phyloP scores from a whole-genome alignment of 805 yeast genomes.

The Yamadazyma phyllophila region DNA sequence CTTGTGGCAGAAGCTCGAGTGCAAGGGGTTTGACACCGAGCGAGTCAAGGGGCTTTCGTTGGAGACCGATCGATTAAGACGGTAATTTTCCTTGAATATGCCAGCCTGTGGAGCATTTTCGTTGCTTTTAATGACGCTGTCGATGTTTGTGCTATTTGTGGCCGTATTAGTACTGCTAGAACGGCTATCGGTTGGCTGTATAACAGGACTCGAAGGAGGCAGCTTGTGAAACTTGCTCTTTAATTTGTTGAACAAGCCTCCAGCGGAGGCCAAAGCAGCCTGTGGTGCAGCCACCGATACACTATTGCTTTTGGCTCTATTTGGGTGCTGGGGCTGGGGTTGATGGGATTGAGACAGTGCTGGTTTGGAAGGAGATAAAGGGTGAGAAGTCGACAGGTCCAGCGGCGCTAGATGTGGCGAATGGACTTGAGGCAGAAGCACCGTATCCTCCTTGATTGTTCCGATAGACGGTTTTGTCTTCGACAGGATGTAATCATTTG shows the following conservation, averaged over 20 bases:
- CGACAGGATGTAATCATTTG: constrained; percentile 26
- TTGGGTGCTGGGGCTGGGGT: not conserved
- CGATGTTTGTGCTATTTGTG: not conserved
- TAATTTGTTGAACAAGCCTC: constrained; percentile 31
- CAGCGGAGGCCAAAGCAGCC: not conserved
- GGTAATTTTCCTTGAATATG: constrained; percentile 14
- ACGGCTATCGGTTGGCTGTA: constrained; percentile 1
- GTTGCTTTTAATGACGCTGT: too few relatives aligned
- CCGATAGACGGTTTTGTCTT: constrained; percentile 34
- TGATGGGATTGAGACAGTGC: not conserved
- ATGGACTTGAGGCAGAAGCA: constrained; percentile 4
- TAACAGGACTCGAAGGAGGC: constrained; percentile 12
- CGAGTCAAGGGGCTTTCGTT: constrained; percentile 1
- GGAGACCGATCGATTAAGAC: constrained; percentile 7
- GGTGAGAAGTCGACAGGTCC: not conserved
- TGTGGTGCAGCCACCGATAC: not conserved
- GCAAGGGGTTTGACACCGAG: not conserved
- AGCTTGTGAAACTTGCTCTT: constrained; percentile 31
- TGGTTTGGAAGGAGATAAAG: not conserved
- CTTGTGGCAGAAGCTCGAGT: not conserved
- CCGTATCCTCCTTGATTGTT: constrained; percentile 21
- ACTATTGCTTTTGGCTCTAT: not conserved
- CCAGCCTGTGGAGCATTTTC: not conserved
- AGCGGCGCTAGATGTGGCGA: not conserved
- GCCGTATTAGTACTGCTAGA: not conserved